Base-by-base conservation (phyloP, 1,284 basidiomycete species). In the Apiotrichum mycotoxinovorans region DNA sequence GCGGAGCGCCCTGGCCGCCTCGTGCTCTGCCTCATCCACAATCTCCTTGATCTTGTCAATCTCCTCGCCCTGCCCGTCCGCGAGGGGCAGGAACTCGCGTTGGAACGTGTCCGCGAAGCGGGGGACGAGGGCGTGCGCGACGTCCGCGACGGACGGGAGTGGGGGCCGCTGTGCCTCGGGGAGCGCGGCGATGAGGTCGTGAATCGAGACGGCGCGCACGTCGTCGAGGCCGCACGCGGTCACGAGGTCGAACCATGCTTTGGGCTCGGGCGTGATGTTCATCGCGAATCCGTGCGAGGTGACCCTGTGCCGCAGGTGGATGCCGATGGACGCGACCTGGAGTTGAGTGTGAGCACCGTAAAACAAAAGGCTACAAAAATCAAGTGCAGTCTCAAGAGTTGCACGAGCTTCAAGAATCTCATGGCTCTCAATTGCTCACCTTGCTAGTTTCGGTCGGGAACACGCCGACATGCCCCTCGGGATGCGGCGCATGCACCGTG, bases 221-320 rank as follows among this genome's bases (percentile, higher is more conserved):
- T 89, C 88, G n/a, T 81, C 83, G 52, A 98, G 80, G 1, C 96
- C 96, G 74, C 96, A 99, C 0, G 96, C 95, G 1, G 95, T 85
- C 42, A 98, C 84, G 57, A 84, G 80, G 66, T 87, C 81, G 72
- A 99, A 98, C 88, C 95, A 97, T 17, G 78, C 68, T 18, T 85
- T 72, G 2, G 90, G 91, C 63, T 93, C 86, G 18, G 78, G 76
- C 1, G 91, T 91, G 57, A 98, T 80, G 74, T 99, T 99, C 72
- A 98, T 80, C 2, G 94, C 85, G 75, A 99, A 97, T 0, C 96
- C 96, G 73, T 99, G 96, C 22, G 87, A 89, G 34, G 93, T 93
- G 57, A 99, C 83, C 35, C 95, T 83, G 70, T 98, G 92, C 49
- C 92, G 85, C 40, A 99, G 87, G 76, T 98, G 94, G 51, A 99